Evolutionary conservation across 495 filamentous ascomycete species (phyloP).

Genomic region (Penicillium paradoxum): DNA sequence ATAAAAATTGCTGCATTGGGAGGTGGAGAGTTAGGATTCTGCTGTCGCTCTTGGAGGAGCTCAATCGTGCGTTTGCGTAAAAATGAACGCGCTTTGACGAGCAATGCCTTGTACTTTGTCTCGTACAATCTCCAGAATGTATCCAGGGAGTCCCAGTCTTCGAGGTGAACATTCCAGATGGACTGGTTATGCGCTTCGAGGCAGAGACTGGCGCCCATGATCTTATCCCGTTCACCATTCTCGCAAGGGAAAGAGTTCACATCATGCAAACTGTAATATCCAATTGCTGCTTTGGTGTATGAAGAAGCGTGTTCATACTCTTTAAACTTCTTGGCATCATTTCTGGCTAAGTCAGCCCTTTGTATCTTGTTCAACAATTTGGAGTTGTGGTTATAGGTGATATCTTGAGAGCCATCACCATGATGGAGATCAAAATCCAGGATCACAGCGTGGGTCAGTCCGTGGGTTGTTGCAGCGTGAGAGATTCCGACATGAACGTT

Average conservation of each 20-base stretch:
- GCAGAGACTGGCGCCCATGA: slow-evolving; percentile 86
- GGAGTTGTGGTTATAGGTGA: slow-evolving; percentile 81
- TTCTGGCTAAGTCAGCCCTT: background rate
- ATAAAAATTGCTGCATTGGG: slow-evolving; percentile 87
- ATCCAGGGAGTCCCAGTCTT: slow-evolving; percentile 60
- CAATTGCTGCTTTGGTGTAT: slow-evolving; percentile 79
- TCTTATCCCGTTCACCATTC: slow-evolving; percentile 78
- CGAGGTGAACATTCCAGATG: slow-evolving; percentile 94
- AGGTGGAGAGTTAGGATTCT: slow-evolving; percentile 18
- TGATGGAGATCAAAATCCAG: slow-evolving; percentile 97
- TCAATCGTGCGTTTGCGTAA: slow-evolving; percentile 63
- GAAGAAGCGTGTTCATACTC: slow-evolving; percentile 36
- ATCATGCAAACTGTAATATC: slow-evolving; percentile 94
- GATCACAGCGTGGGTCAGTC: slow-evolving; percentile 89
- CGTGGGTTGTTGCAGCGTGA: slow-evolving; percentile 74
- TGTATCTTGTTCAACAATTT: slow-evolving; percentile 49
- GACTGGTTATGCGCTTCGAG: slow-evolving; percentile 88
- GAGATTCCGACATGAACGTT: slow-evolving; percentile 97
- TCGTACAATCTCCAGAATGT: slow-evolving; percentile 90
- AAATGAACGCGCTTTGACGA: slow-evolving; percentile 76
- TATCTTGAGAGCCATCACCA: slow-evolving; percentile 90
- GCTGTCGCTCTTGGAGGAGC: slow-evolving; percentile 47
- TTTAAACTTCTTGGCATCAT: background rate
- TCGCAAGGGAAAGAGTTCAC: slow-evolving; percentile 98
- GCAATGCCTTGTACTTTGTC: slow-evolving; percentile 63